Evolutionary conservation across 2,329 filamentous ascomycete species (phyloP), one percentile per base, ranked within the genome.

Genomic region (Epichloe gansuensis): DNA sequence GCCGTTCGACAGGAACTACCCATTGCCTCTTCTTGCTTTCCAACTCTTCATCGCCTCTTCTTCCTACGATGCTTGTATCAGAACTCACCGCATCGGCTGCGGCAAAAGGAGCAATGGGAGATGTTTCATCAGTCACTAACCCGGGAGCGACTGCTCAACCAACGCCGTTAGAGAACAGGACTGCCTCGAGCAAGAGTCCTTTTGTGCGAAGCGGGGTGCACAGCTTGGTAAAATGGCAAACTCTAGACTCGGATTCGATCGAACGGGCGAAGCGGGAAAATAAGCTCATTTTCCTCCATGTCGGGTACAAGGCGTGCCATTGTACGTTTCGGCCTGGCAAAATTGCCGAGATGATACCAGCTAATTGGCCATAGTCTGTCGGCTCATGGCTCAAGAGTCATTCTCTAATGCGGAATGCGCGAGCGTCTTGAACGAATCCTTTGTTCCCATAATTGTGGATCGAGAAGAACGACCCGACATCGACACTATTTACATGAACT

Each of bases 401-500:
- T 97, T 98, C 68, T 84, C 85, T 65, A 88, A 95, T 59, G 74
- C 80, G 2, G 82, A 89, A 57, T 84, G 95, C 55, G 90, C 93
- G 15, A 72, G 80, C 25, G 76, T 95, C 53, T 76, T 98, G 38
- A 98, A 97, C 72, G 76, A 84, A 55, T 80, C 82, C 53, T 98
- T 97, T 67, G 82, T 98, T 45, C 91, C 93, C 4, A 83, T 97
- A 66, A 86, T 96, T 61, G 81, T 97, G 62, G 93, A 98, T 68
- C 82, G 91, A 55, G 93, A 98, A 69, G 89, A 95, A 69, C 83
- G 91, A 28, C 91, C 91, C 8, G 91, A 97, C 64, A 82, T 97
- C 58, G 93, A 98, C 64, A 83, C 87, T 56, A 91, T 97, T 58
- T 97, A 97, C 68, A 96, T 96, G 89, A 95, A 95, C 72, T 98